Conservation (phyloP, 768 basidiomycete species). For the Coprinopsis strossmayeri region DNA sequence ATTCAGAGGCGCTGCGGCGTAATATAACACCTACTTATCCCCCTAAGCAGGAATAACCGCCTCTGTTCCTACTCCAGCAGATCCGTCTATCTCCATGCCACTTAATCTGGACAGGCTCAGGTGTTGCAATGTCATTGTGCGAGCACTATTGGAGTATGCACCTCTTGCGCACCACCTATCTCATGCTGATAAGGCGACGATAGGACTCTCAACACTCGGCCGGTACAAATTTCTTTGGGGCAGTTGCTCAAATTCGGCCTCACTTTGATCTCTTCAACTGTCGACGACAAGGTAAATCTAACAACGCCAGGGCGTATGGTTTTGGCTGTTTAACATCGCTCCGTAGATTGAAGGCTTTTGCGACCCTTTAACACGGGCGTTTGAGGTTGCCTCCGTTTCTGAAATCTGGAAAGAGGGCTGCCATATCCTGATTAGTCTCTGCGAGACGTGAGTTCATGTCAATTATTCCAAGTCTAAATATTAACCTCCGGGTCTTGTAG, state of each 20-base stretch:
- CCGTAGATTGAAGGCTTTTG: constrained; percentile 39
- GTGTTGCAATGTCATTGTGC: constrained; percentile 44
- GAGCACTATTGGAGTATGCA: constrained; percentile 47
- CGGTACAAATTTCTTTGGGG: constrained; percentile 68
- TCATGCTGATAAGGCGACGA: too few relatives aligned
- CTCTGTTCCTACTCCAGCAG: constrained; percentile 14
- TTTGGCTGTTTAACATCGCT: constrained; percentile 6
- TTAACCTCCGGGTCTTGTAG: constrained; percentile 28
- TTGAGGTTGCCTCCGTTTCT: constrained; percentile 50
- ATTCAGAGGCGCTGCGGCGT: too few relatives aligned
- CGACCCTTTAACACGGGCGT: constrained; percentile 43
- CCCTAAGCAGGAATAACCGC: neutral
- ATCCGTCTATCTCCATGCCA: constrained; percentile 44
- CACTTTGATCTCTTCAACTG: constrained; percentile 42
- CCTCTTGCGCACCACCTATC: neutral
- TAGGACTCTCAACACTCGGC: constrained; percentile 52
- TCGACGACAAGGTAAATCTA: constrained; percentile 37
- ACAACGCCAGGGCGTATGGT: neutral
- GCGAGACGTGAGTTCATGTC: constrained; percentile 35
- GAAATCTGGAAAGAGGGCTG: constrained; percentile 49
- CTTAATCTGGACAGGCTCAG: constrained; percentile 57
- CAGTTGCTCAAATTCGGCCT: constrained; percentile 45
- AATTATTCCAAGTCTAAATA: neutral
- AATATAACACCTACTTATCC: too few relatives aligned
- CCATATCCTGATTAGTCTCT: constrained; percentile 40